Evolutionary conservation across 202 grass and related monocot genomes (phyloP).

Genomic region (Eragrostis tef): DNA sequence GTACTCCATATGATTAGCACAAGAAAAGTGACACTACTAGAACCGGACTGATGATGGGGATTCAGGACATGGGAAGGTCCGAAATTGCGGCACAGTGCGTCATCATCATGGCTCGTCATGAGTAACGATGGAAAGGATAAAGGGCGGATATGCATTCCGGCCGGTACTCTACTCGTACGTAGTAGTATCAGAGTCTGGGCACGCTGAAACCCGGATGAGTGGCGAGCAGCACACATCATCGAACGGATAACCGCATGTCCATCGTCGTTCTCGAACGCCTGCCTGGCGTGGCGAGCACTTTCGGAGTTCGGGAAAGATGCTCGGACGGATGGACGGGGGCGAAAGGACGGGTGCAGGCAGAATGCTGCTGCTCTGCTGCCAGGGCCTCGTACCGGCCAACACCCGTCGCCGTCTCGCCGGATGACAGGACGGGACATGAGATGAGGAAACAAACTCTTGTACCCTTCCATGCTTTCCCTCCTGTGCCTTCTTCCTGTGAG

Average conservation of each 20-base stretch:
- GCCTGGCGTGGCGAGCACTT: slow-evolving; percentile 25
- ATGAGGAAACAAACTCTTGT: slow-evolving; percentile 56
- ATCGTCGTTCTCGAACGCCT: slow-evolving; percentile 11
- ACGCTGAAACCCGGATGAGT: slow-evolving; percentile 41
- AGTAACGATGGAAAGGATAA: slow-evolving; percentile 17
- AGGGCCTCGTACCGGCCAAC: slow-evolving; percentile 23
- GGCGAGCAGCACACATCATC: slow-evolving; percentile 9
- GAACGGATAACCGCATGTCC: neutral
- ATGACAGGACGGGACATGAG: slow-evolving; percentile 45
- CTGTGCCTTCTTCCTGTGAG: neutral
- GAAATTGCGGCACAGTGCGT: slow-evolving; percentile 24
- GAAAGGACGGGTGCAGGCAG: slow-evolving; percentile 52
- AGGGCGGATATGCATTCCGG: too few species aligned
- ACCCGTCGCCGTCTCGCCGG: slow-evolving; percentile 33
- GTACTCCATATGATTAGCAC: neutral
- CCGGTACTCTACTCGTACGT: too few species aligned
- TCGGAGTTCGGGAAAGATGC: slow-evolving; percentile 47
- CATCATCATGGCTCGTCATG: slow-evolving; percentile 19
- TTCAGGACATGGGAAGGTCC: slow-evolving; percentile 33
- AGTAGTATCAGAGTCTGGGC: slow-evolving; percentile 36
- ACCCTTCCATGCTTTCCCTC: neutral
- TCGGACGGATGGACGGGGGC: neutral
- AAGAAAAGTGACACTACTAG: neutral
- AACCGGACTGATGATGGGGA: neutral
- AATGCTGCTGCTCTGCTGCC: neutral